These are phyloP conservation scores for Sonneratia alba DNA, from an alignment of 345 rosid genomes.

Conservation along the genomic window DNA sequence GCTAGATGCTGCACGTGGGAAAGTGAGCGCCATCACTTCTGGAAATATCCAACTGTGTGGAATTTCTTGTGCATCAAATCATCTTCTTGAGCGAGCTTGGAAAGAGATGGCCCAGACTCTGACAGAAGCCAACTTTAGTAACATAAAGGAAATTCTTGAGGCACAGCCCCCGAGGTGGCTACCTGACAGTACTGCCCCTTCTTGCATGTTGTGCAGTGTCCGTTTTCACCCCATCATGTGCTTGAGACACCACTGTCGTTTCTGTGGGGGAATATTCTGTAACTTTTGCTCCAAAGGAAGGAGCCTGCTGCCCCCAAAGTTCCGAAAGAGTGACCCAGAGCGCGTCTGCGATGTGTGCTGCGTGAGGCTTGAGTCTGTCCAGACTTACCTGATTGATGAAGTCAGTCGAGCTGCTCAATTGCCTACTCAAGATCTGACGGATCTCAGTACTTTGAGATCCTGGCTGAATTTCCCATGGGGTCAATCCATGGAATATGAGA, in stretches of 20 bases:
- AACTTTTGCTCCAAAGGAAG: slow-evolving; percentile 81
- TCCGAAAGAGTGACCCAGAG: slow-evolving; percentile 58
- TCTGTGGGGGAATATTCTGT: slow-evolving; percentile 91
- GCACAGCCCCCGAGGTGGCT: slow-evolving; percentile 88
- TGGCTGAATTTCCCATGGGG: slow-evolving; percentile 99
- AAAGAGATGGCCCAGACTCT: slow-evolving; percentile 91
- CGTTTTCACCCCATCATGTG: slow-evolving; percentile 93
- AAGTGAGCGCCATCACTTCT: slow-evolving; percentile 59
- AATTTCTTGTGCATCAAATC: slow-evolving; percentile 51
- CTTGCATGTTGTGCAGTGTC: slow-evolving; percentile 80
- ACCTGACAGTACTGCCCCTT: slow-evolving; percentile 76
- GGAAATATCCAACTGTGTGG: slow-evolving; percentile 34
- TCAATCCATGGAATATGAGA: slow-evolving; percentile 83
- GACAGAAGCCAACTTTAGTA: slow-evolving; percentile 61
- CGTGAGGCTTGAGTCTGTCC: slow-evolving; percentile 76
- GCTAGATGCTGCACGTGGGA: slow-evolving; percentile 77
- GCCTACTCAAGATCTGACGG: slow-evolving; percentile 79
- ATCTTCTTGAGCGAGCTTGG: slow-evolving; percentile 91
- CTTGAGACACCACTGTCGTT: slow-evolving; percentile 93
- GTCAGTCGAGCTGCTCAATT: slow-evolving; percentile 88
- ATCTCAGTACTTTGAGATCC: slow-evolving; percentile 93
- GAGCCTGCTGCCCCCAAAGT: slow-evolving; percentile 74
- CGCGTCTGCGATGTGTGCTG: slow-evolving; percentile 91
- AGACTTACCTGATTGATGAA: slow-evolving; percentile 82
- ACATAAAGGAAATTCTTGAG: slow-evolving; percentile 59